Conservation (phyloP, 1,284 basidiomycete genomes). For the Pseudomicrostroma phylloplanum region DNA sequence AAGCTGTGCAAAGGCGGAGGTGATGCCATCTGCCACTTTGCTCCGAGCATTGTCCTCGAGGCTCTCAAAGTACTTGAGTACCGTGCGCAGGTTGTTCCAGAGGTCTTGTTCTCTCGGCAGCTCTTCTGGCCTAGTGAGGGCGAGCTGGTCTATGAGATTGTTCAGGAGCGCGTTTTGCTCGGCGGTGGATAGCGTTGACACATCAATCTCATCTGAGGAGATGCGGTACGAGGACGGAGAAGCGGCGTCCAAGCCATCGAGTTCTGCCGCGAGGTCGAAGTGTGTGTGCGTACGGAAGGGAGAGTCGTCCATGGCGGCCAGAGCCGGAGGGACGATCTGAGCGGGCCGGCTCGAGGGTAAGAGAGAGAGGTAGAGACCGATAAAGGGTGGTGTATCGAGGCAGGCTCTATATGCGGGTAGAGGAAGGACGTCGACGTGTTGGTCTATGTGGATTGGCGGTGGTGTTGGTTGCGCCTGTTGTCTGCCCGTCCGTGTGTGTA, state of each 20-base stretch:
- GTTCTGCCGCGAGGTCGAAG: constrained; percentile 6
- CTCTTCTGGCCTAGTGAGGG: constrained; percentile 1
- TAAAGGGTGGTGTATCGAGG: no score
- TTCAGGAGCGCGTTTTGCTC: constrained; percentile 1
- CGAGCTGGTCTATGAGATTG: constrained; percentile 6
- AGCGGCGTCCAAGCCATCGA: background rate
- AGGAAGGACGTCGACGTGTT: no score
- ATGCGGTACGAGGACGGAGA: background rate
- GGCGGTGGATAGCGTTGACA: background rate
- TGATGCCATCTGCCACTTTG: constrained; percentile 7
- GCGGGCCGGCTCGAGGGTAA: no score
- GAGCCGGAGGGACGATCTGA: no score
- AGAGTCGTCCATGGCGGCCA: background rate
- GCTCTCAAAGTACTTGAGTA: constrained; percentile 36
- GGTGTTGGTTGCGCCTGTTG: no score
- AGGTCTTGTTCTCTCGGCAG: constrained; percentile 10
- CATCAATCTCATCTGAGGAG: background rate
- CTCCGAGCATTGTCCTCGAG: constrained; percentile 14
- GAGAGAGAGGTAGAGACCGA: no score
- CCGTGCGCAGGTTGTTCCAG: constrained; percentile 37
- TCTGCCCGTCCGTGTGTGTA: no score
- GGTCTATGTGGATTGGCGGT: no score
- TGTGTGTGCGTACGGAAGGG: background rate
- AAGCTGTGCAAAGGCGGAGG: constrained; percentile 14
- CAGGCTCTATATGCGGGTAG: no score